A percentile compares a stretch with the other conserved stretches of the same genome.
phyloP scores from a whole-genome alignment of 345 rosid genomes.

The Conringia planisiliqua region DNA sequence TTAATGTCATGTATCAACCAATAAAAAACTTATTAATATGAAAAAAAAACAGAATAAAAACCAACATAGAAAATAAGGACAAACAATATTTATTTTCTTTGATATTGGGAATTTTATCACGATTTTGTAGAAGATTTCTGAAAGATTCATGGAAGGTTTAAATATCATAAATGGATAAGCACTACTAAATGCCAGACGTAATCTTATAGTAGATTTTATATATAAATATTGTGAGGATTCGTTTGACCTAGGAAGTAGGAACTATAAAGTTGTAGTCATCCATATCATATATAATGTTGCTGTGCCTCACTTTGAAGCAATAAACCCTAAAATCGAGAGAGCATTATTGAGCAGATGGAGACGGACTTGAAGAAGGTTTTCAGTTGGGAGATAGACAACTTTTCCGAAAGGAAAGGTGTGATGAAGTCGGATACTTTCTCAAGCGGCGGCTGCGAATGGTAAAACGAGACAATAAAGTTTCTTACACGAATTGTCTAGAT shows the following conservation, averaged over 20 bases:
- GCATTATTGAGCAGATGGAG: not conserved
- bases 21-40: not conserved
- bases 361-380: not conserved
- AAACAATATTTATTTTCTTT: too few species aligned
- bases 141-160: not conserved
- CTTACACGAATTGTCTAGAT: not conserved
- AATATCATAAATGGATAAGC: too few species aligned
- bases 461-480: not conserved
- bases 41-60: not conserved
- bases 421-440: constrained; percentile 1
- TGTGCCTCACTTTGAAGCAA: not conserved
- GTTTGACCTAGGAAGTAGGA: not conserved
- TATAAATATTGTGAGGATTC: not conserved
- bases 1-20: not conserved
- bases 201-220: too few species aligned
- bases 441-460: constrained; percentile 21
- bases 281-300: not conserved
- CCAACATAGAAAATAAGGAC: not conserved
- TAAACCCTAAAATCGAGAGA: constrained; percentile 6
- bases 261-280: not conserved
- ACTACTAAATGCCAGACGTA: too few species aligned
- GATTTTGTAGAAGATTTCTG: not conserved
- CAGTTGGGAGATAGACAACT: constrained; percentile 6
- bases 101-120: not conserved
- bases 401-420: not conserved